phyloP scores from a whole-genome alignment of 2,329 filamentous ascomycete species.

The Xylariaceae sp. region DNA sequence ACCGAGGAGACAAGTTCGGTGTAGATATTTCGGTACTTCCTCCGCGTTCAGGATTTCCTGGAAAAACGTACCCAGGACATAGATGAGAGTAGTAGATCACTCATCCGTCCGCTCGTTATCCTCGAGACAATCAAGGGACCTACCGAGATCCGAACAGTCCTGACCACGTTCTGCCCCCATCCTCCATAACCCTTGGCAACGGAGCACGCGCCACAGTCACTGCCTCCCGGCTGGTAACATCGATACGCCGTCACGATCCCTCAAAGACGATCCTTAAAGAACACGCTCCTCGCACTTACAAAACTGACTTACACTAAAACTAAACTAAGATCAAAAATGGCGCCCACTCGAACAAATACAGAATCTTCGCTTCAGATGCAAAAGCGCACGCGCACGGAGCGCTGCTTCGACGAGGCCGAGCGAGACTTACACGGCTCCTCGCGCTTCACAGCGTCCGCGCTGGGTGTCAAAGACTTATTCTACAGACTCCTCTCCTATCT shows the following conservation, averaged over 20 bases:
- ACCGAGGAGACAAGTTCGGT: background rate
- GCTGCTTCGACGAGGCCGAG: slow-evolving; percentile 48
- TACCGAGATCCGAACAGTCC: background rate
- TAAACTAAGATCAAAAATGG: slow-evolving; percentile 20
- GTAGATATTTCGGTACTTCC: background rate
- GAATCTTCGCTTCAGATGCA: slow-evolving; percentile 40
- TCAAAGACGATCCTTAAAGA: slow-evolving; percentile 10
- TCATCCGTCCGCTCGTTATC: background rate
- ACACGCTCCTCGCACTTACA: background rate
- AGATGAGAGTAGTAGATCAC: background rate
- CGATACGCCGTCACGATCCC: background rate
- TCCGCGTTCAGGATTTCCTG: background rate
- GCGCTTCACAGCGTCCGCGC: slow-evolving; percentile 19
- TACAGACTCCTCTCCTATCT: slow-evolving; percentile 46
- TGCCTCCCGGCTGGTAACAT: slow-evolving; percentile 1
- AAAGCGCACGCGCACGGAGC: slow-evolving; percentile 43
- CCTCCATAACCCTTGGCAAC: background rate
- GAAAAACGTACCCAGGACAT: too few relatives aligned
- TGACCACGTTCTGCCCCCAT: slow-evolving; percentile 1
- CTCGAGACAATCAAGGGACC: background rate
- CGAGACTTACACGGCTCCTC: slow-evolving; percentile 39
- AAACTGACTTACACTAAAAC: background rate
- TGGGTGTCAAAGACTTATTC: slow-evolving; percentile 27
- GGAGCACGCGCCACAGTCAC: slow-evolving; percentile 23
- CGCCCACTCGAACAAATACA: slow-evolving; percentile 17